Conservation (phyloP, 352 stramenopile genomes). For the Phytophthora agathidicida region DNA sequence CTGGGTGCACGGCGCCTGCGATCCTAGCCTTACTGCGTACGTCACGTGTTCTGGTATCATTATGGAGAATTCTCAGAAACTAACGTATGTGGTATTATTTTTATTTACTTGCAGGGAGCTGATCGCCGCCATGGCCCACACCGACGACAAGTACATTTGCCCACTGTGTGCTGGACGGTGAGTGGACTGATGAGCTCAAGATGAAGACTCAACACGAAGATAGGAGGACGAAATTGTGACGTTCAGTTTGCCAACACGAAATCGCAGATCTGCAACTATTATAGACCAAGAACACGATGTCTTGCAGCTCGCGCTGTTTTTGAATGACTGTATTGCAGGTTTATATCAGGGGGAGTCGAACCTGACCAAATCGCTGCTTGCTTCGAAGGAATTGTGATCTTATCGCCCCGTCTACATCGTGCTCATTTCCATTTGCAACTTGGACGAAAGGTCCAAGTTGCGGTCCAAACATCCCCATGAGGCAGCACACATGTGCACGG, state of each 20-base stretch:
- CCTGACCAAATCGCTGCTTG: no score
- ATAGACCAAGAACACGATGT: conserved; percentile 23
- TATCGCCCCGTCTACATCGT: no score
- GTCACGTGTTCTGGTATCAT: conserved; percentile 15
- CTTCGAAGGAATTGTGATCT: no score
- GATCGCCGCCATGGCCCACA: conserved; percentile 65
- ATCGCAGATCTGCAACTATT: conserved; percentile 23
- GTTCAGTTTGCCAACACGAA: neutral
- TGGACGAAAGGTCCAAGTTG: no score
- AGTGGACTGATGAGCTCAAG: conserved; percentile 20
- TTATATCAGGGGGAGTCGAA: no score
- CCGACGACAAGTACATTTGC: conserved; percentile 88
- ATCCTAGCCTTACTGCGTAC: conserved; percentile 71
- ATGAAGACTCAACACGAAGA: conserved; percentile 7
- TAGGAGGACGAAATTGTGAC: neutral
- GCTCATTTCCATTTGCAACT: no score
- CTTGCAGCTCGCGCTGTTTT: neutral
- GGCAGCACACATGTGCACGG: neutral
- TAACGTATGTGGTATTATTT: conserved; percentile 20
- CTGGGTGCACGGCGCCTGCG: conserved; percentile 84
- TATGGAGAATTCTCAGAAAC: neutral
- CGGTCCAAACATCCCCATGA: no score
- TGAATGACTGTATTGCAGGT: no score
- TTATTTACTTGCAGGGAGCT: conserved; percentile 35
- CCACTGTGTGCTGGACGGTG: conserved; percentile 72